Evolutionary conservation across 1,284 basidiomycete species (phyloP), one percentile per base, ranked within the genome.

Genomic region (Xanthoconium separans): DNA sequence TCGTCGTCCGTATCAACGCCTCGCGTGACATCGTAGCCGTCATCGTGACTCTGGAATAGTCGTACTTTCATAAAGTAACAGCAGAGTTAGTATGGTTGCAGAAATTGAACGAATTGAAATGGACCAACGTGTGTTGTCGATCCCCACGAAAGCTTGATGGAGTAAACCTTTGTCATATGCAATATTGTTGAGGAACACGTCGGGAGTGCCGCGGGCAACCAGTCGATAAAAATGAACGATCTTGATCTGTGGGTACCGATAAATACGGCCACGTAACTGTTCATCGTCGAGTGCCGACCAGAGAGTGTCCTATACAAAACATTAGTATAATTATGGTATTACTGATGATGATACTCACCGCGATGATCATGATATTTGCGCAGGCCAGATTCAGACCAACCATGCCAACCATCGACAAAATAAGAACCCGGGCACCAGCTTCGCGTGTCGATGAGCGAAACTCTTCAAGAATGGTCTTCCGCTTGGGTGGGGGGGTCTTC

Each of bases 281-380:
- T 61, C 40, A 2, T 61, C 45, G 0, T 61, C 51, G 0, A 61
- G 22, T 0, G 53, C 42, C 2, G 59, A 61, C 55, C 61, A 63
- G 0, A 52, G n/a, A 0, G 51, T 61, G 12, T 63, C 50, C 53
- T 61, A 6, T 2, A 20, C 2, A 2, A 15, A 22, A 12, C 20
- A 22, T 40, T 2, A 13, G 10, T 22, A 6, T n/a, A 13, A 22
- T 5, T 2, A 22, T 22, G 18, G 20, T 13, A 11, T 4, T 5
- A 13, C 12, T 20, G 39, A 27, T 15, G 16, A 42, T 24, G 3
- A 9, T 22, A 61, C 62, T 27, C 0, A 65, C 61, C 0, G 54
- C 40, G 0, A 68, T 51, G 2, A 65, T 36, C 47, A 69, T 51
- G 1, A 69, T 31, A 22, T 66, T 68, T 0, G 61, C 54, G 4